These are phyloP conservation scores for Linum usitatissimum DNA, from an alignment of 345 rosid species.

Conservation along the genomic window DNA sequence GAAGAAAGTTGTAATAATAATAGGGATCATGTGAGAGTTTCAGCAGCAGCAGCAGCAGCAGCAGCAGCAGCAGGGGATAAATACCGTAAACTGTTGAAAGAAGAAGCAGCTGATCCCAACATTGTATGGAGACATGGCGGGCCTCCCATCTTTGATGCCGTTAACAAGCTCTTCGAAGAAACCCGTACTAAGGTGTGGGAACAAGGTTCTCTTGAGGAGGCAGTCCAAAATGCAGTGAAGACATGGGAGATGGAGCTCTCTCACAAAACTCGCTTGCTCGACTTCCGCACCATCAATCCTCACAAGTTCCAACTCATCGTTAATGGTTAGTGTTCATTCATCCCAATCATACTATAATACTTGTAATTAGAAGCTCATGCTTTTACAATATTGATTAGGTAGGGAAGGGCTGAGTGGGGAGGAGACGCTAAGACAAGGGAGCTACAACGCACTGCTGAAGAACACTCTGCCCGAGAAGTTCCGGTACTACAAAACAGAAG, in stretches of 20 bases:
- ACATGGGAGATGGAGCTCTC: conserved; percentile 88
- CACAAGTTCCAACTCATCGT: conserved; percentile 62
- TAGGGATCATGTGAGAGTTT: too few species aligned
- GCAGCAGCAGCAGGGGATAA: conserved; percentile 4
- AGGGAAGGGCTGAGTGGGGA: conserved; percentile 61
- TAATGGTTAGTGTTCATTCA: conserved; percentile 28
- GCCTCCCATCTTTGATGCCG: conserved; percentile 21
- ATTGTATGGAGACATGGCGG: conserved; percentile 19
- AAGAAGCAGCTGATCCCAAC: conserved; percentile 11
- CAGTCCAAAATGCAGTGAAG: conserved; percentile 67
- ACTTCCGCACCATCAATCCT: conserved; percentile 59
- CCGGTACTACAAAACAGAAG: conserved; percentile 51
- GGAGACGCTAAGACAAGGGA: conserved; percentile 50
- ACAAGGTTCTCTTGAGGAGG: conserved; percentile 65
- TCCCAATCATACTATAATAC: conserved; percentile 8
- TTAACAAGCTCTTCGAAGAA: conserved; percentile 27
- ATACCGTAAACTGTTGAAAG: conserved; percentile 13
- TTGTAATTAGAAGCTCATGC: too few species aligned
- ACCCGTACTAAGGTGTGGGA: conserved; percentile 45
- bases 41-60: too few species aligned
- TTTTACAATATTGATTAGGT: conserved; percentile 23
- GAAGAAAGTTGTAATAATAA: too few species aligned
- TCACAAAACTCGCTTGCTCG: conserved; percentile 56
- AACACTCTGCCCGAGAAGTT: conserved; percentile 49
- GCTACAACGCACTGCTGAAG: conserved; percentile 57